Conservation (phyloP, 805 yeast species). For the Kuraishia capsulata region DNA sequence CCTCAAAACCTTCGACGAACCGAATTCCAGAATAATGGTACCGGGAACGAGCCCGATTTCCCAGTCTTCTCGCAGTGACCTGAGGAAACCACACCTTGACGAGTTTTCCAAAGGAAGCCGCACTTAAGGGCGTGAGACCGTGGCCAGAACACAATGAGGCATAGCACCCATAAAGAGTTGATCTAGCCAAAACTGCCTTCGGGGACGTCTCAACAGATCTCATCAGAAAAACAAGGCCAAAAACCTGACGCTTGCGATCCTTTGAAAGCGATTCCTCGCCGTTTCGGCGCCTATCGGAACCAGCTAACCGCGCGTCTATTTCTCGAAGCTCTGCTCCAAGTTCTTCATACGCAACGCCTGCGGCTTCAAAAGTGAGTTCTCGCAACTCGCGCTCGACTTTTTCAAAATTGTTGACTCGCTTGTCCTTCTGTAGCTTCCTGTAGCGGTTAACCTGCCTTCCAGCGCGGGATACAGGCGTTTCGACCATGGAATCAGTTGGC, state of each 20-base stretch:
- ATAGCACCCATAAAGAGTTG: conserved; percentile 59
- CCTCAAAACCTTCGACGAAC: conserved; percentile 21
- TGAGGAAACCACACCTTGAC: conserved; percentile 58
- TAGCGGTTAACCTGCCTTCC: too few relatives aligned
- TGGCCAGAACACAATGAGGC: conserved; percentile 46
- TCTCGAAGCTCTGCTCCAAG: too few relatives aligned
- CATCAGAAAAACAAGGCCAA: conserved; percentile 76
- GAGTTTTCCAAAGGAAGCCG: conserved; percentile 72
- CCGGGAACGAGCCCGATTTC: conserved; percentile 73
- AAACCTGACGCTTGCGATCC: conserved; percentile 63
- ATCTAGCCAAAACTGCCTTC: conserved; percentile 53
- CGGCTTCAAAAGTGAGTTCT: not conserved
- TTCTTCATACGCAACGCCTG: not conserved
- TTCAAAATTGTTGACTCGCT: too few relatives aligned
- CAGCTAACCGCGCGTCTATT: too few relatives aligned
- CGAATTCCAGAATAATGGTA: conserved; percentile 81
- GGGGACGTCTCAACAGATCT: conserved; percentile 45
- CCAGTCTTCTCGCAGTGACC: conserved; percentile 68
- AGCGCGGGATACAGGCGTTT: too few relatives aligned
- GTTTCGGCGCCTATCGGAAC: too few relatives aligned
- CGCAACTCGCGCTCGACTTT: not conserved
- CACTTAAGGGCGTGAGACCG: conserved; percentile 51
- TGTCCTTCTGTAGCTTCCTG: too few relatives aligned
- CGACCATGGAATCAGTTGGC: too few relatives aligned
- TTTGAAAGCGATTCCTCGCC: too few relatives aligned